Evolutionary conservation across 1,284 basidiomycete species (phyloP), one percentile per base, ranked within the genome.

Genomic region (Fomes fomentarius): DNA sequence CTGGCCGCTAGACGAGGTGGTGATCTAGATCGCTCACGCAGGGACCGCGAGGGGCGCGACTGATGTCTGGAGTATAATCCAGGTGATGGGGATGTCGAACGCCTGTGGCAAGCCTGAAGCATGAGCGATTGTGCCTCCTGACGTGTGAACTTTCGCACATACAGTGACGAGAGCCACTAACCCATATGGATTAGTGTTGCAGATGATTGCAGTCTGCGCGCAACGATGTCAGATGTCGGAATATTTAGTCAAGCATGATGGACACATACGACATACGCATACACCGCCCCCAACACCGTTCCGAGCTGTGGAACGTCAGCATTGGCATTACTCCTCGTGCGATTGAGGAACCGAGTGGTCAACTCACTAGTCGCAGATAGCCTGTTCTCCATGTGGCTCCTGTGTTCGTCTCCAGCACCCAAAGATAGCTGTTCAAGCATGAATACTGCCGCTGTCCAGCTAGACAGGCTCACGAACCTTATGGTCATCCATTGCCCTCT

Each of bases 401-500:
- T 0, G 76, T 78, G 57, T 78, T 81, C 9, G 77, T 79, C 57
- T 81, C 77, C 28, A 81, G 67, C 1, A 81, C 78, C 77, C 78
- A 80, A 1, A 80, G 65, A 63, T 78, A 80, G 26, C 74, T 70
- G 40, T 0, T 15, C 21, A 12, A 26, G 8, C 2, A 14, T 6
- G 33, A 47, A 34, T 10, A 15, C 4, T 7, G 31, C 33, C 9
- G 5, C 21, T 28, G 9, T 19, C 8, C 26, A 31, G 6, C 30
- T 33, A 19, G 26, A n/a, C n/a, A 19, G 21, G 17, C 12, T 31
- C 22, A 12, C 62, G 10, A 47, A 68, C 66, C 67, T 77, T 52
- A 80, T 76, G 11, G 78, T 68, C 74, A 78, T 76, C 80, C 80
- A 81, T 54, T 79, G 78, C 5, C 77, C 78, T 45, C 74, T 74